A percentile compares a stretch with the other conserved stretches of the same genome.
Evolutionary conservation across 2,329 filamentous ascomycete genomes (phyloP).

Genomic region (Trematosphaeria pertusa): DNA sequence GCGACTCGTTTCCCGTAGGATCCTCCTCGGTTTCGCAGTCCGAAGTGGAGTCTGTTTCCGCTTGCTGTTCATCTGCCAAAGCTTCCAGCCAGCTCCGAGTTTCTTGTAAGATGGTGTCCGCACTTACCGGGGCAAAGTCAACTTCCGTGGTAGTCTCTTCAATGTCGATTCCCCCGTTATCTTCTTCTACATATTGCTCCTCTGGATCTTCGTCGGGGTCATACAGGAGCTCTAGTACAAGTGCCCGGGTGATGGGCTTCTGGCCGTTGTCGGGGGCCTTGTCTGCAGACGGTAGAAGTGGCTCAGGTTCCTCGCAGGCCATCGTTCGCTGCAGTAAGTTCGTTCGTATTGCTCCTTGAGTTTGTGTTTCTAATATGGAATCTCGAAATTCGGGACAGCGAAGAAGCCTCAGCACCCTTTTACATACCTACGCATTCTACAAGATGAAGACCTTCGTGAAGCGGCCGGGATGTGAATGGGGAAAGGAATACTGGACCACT

Average conservation of each 20-base stretch:
- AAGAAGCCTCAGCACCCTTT: no score
- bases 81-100: slow-evolving; percentile 12
- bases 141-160: no score
- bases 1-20: background rate
- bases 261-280: background rate
- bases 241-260: background rate
- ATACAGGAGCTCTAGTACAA: background rate
- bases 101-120: slow-evolving; percentile 5
- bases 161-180: no score
- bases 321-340: slow-evolving; percentile 3
- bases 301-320: background rate
- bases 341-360: no score
- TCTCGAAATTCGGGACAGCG: no score
- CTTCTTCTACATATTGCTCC: background rate
- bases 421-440: no score
- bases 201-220: background rate
- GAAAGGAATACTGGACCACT: no score
- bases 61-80: slow-evolving; percentile 14
- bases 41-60: slow-evolving; percentile 9
- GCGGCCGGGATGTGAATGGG: no score
- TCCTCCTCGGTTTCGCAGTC: slow-evolving; percentile 10
- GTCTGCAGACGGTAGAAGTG: background rate
- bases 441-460: no score
- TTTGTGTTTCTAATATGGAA: no score
- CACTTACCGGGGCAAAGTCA: background rate